These are phyloP conservation scores for Hypoxylon sp. DNA, from an alignment of 2,329 filamentous ascomycete species.

Conservation along the genomic window DNA sequence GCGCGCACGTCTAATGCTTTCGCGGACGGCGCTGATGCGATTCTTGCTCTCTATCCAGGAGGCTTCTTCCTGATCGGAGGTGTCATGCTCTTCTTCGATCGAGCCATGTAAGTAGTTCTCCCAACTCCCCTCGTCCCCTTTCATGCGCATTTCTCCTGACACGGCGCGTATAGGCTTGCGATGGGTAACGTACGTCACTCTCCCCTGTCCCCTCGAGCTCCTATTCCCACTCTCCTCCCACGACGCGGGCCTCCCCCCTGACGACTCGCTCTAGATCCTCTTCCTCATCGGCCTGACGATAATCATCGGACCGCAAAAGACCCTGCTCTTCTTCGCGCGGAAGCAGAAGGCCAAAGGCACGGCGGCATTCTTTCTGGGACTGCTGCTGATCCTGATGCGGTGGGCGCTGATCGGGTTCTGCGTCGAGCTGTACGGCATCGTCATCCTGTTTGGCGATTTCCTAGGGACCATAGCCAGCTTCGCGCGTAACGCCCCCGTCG, in stretches of 20 bases:
- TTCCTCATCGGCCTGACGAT: conserved; percentile 96
- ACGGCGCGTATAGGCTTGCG: conserved; percentile 70
- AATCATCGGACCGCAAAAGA: conserved; percentile 93
- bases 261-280: conserved; percentile 72
- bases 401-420: conserved; percentile 93
- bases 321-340: conserved; percentile 91
- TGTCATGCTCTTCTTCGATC: conserved; percentile 96
- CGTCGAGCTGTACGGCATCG: conserved; percentile 91
- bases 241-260: neutral
- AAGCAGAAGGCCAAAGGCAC: conserved; percentile 93
- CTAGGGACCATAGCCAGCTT: conserved; percentile 91
- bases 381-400: conserved; percentile 83
- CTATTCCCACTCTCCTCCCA: neutral
- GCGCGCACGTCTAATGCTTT: conserved; percentile 4
- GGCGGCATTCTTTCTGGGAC: conserved; percentile 83
- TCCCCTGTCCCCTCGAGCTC: conserved; percentile 12
- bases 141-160: conserved; percentile 19
- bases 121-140: conserved; percentile 7
- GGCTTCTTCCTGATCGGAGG: conserved; percentile 94
- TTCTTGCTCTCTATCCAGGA: conserved; percentile 61
- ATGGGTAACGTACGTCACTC: conserved; percentile 84
- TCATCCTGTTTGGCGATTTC: conserved; percentile 95
- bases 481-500: conserved; percentile 80
- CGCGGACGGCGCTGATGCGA: conserved; percentile 33
- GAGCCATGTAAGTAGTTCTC: conserved; percentile 78